These are phyloP conservation scores for Nakazawaea anatomiae DNA, from an alignment of 805 yeast species.

Conservation along the genomic window DNA sequence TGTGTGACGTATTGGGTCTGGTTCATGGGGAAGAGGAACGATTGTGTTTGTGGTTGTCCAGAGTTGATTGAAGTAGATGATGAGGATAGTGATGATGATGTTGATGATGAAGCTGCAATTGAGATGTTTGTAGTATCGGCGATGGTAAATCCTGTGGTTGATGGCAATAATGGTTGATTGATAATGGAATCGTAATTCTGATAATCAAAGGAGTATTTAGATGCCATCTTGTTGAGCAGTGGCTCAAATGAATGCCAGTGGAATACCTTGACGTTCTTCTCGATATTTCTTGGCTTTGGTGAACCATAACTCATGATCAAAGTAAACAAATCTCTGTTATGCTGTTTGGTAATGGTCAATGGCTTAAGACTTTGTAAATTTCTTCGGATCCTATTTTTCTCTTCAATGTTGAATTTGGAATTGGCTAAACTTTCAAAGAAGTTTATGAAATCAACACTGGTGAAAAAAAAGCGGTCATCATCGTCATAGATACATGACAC, in stretches of 20 bases:
- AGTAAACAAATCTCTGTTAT: slow-evolving; percentile 31
- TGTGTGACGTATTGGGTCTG: no score
- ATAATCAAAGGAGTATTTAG: slow-evolving; percentile 39
- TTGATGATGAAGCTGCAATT: no score
- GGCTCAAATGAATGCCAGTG: slow-evolving; percentile 47
- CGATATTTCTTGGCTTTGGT: slow-evolving; percentile 66
- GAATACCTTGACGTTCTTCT: slow-evolving; percentile 65
- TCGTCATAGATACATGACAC: slow-evolving; percentile 58
- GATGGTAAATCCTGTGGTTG: no score
- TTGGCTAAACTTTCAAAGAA: slow-evolving; percentile 51
- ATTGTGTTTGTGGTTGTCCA: no score
- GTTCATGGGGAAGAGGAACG: no score
- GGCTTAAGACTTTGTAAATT: slow-evolving; percentile 63
- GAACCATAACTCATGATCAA: slow-evolving; percentile 54
- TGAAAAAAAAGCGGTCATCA: slow-evolving; percentile 43
- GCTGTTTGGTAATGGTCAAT: slow-evolving; percentile 46
- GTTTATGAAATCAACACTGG: slow-evolving; percentile 59
- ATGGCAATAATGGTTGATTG: no score
- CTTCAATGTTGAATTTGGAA: slow-evolving; percentile 55
- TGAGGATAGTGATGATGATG: no score
- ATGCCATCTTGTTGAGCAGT: slow-evolving; percentile 51
- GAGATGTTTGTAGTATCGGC: no score
- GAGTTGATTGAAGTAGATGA: no score
- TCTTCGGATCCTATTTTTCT: slow-evolving; percentile 63
- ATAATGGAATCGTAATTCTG: background rate